These are phyloP conservation scores for Talaromyces sp. DNA, from an alignment of 2,329 filamentous ascomycete genomes.

Conservation along the genomic window DNA sequence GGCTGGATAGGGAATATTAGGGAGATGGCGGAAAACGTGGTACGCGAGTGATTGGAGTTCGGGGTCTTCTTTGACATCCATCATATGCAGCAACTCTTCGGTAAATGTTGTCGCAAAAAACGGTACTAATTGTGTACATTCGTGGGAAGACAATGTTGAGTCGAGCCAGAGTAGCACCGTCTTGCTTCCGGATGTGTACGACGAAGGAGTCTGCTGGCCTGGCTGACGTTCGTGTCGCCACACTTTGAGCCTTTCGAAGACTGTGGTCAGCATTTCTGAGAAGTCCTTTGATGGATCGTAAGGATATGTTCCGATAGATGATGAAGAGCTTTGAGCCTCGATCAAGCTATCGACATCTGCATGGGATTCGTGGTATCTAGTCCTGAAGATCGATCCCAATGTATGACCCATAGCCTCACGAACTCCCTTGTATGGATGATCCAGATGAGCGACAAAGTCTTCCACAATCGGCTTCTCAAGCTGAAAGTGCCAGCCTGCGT, in stretches of 20 bases:
- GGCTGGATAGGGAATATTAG: slow-evolving; percentile 86
- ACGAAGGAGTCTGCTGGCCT: slow-evolving; percentile 87
- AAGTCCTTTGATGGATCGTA: slow-evolving; percentile 78
- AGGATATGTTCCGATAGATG: slow-evolving; percentile 78
- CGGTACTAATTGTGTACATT: slow-evolving; percentile 83
- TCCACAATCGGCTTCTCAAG: slow-evolving; percentile 81
- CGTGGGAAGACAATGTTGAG: slow-evolving; percentile 81
- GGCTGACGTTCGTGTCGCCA: slow-evolving; percentile 83
- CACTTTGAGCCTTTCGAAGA: slow-evolving; percentile 75
- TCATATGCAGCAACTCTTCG: slow-evolving; percentile 95
- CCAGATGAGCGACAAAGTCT: slow-evolving; percentile 84
- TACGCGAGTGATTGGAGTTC: slow-evolving; percentile 93
- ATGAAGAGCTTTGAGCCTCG: slow-evolving; percentile 71
- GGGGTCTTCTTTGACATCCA: slow-evolving; percentile 98
- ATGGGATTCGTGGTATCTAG: slow-evolving; percentile 91
- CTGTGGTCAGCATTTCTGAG: slow-evolving; percentile 63
- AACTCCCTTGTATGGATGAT: slow-evolving; percentile 97
- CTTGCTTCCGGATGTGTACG: slow-evolving; percentile 94
- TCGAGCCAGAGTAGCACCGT: slow-evolving; percentile 95
- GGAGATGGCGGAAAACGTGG: slow-evolving; percentile 92
- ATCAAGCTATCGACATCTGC: slow-evolving; percentile 72
- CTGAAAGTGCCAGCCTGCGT: slow-evolving; percentile 95
- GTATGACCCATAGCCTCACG: slow-evolving; percentile 91
- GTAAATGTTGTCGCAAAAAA: slow-evolving; percentile 92
- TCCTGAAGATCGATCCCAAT: slow-evolving; percentile 82